Evolutionary conservation across 371 early-diverging fungal genomes (phyloP), one percentile per base, ranked within the genome.

Genomic region (Mucor plumbeus): DNA sequence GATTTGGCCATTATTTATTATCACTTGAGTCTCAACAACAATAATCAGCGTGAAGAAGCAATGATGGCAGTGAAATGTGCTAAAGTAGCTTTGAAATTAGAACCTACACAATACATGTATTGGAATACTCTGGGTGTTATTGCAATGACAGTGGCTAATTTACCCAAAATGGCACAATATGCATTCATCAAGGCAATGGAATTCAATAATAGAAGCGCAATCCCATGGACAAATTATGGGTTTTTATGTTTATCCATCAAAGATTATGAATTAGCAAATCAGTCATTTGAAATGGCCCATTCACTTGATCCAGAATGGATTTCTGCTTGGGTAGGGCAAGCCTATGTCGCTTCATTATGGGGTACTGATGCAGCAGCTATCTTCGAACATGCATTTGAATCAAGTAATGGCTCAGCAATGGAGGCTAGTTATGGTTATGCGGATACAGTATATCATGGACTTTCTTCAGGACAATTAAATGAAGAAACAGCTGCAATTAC

Each of bases 251-350:
- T 95, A 33, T 71, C 87, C 1, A 77, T 87, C 38, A 81, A 87
- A 21, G 96, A 97, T 64, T 71, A 87, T 36, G 94, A 93, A 39
- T 84, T 97, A 39, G 94, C 95, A 0, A 83, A 85, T 58, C 84
- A 88, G 61, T 90, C 92, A 1, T 96, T 96, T 70, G 74, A 83
- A 0, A 85, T 83, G 31, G 93, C 94, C 0, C 93, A 93, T 69
- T 83, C 88, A 1, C 64, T 90, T 10, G 94, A 95, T 57, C 95
- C 97, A 1, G 95, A 95, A 65, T 88, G 82, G 73, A 82, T 88
- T 7, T 81, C 88, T 14, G 89, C 90, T 7, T 95, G 97, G 96
- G 84, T 94, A 44, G 97, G 97, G 7, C 94, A 92, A 63, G 95
- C 93, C 0, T 83, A 92, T 63, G 84, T 93, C 10, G 90, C 92